A percentile compares a stretch with the other conserved stretches of the same genome.
phyloP scores from a whole-genome alignment of 2,329 filamentous ascomycete species.

The Endoconidiophora polonica region DNA sequence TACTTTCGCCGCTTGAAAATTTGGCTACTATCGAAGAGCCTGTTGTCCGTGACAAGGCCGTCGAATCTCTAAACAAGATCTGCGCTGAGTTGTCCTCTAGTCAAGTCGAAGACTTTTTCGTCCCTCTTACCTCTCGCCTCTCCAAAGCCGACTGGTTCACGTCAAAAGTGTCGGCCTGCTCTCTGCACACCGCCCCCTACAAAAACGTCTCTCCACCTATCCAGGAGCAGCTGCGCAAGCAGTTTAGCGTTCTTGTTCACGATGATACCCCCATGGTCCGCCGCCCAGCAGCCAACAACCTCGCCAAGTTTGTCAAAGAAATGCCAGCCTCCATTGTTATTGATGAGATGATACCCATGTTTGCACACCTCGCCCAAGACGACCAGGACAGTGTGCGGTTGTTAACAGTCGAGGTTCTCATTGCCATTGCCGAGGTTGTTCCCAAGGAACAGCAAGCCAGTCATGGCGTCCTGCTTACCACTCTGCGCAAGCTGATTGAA shows the following conservation, averaged over 20 bases:
- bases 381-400: conserved; percentile 96
- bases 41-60: conserved; percentile 94
- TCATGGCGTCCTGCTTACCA: conserved; percentile 81
- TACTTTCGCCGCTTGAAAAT: conserved; percentile 93
- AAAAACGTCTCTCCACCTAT: conserved; percentile 73
- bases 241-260: conserved; percentile 85
- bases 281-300: conserved; percentile 87
- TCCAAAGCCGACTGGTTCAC: conserved; percentile 99
- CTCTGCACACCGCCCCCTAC: conserved; percentile 87
- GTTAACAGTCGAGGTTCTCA: conserved; percentile 88
- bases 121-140: conserved; percentile 84
- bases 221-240: conserved; percentile 79
- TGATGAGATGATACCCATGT: conserved; percentile 97
- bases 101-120: conserved; percentile 95
- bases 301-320: conserved; percentile 94
- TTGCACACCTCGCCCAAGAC: conserved; percentile 89
- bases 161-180: conserved; percentile 94
- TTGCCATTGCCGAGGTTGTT: conserved; percentile 90
- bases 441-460: conserved; percentile 96
- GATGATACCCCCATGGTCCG: conserved; percentile 99
- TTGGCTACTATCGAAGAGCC: conserved; percentile 97
- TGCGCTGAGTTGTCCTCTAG: conserved; percentile 78
- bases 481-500: conserved; percentile 83
- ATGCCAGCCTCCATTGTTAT: conserved; percentile 86
- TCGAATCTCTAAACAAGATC: conserved; percentile 98